Base-by-base conservation (phyloP, 805 yeast species). In the Wickerhamiella nectarea region DNA sequence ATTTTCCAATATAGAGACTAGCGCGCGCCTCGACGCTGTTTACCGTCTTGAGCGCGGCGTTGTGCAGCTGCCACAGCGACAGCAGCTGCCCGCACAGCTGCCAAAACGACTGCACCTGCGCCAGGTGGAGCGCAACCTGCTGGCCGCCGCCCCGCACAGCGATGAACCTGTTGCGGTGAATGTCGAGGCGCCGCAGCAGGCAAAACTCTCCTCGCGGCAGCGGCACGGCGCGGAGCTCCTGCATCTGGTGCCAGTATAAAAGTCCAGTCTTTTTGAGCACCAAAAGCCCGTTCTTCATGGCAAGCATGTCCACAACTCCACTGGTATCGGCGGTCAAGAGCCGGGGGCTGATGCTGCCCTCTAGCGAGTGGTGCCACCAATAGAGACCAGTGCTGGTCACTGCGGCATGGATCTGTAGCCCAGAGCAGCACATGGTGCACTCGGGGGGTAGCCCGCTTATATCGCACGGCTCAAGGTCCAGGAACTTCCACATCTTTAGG, bases 401-500 rank as follows among this genome's bases (percentile, higher is more conserved):
- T 20, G 11, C 18, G 6, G 41, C 41, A 20, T 38, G 41, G n/a
- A 28, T 7, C 8, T 18, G 37, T 15, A 20, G 24, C 21, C 7
- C 4, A 11, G 17, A 5, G 40, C 29, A 15, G 31, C 33, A 14
- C 10, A 11, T 3, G n/a, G n/a, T n/a, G n/a, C n/a, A n/a, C n/a
- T n/a, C n/a, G n/a, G 7, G 33, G 7, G 19, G 38, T 8, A 12
- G 18, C 4, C 14, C 31, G n/a, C 12, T 11, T 3, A 38, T 17
- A 14, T 8, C 11, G 6, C 26, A 18, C 5, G 41, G 41, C 6
- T 4, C 2, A 18, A 19, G 4, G 18, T 38, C 41, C 24, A 38
- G 24, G 18, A 28, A 38, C 17, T 29, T 26, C 41, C 41, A 38
- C 41, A 38, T 29, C 18, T 19, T 10, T n/a, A 38, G 34, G 4